These are phyloP conservation scores for Sphagnum contortum DNA, from an alignment of 225 moss, liverwort and hornwort genomes.

Conservation along the genomic window DNA sequence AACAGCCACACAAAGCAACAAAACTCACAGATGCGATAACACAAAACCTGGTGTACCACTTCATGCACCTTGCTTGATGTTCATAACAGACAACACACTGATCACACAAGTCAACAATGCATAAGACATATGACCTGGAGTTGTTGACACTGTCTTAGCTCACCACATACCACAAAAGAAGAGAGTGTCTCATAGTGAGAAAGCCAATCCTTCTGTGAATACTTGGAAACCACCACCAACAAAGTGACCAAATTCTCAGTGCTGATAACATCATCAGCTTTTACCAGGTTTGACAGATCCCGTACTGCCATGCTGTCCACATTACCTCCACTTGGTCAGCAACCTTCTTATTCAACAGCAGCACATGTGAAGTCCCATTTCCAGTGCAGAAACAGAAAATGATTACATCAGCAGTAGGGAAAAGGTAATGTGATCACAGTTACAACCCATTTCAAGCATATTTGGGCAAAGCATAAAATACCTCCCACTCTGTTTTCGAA, in stretches of 20 bases:
- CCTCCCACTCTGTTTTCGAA: conserved; percentile 68
- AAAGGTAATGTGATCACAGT: not conserved
- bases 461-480: not conserved
- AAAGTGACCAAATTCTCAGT: conserved; percentile 61
- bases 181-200: conserved; percentile 43
- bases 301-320: conserved; percentile 58
- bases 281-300: conserved; percentile 47
- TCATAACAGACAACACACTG: not conserved
- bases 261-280: conserved; percentile 36
- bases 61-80: not conserved
- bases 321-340: not conserved
- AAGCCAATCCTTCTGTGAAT: conserved; percentile 63
- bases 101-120: not conserved
- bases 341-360: not conserved
- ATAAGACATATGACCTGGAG: not conserved
- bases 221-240: conserved; percentile 55
- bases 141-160: not conserved
- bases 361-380: too few species aligned
- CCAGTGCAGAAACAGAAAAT: not conserved
- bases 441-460: too few species aligned
- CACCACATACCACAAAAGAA: conserved; percentile 45
- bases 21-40: too few species aligned
- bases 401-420: not conserved
- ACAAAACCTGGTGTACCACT: too few species aligned
- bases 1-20: too few species aligned